Evolutionary conservation across 495 filamentous ascomycete species (phyloP).

Genomic region (Staphylotrichum tortipilum): DNA sequence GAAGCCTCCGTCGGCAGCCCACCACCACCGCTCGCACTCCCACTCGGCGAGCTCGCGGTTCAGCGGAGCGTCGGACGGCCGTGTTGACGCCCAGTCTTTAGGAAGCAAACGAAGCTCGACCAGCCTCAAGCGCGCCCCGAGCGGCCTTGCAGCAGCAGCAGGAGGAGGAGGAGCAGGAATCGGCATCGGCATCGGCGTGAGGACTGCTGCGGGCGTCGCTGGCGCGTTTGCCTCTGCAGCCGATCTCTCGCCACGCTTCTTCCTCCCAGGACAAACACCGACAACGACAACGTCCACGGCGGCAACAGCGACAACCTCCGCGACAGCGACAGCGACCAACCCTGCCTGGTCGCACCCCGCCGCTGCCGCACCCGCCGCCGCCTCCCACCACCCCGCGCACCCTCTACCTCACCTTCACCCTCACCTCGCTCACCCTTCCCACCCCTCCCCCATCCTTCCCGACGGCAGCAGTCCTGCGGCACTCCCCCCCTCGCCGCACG

Average conservation of each 20-base stretch:
- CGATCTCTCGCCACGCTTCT: constrained; percentile 35
- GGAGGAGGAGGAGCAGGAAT: too few species aligned
- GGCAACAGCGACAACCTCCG: too few species aligned
- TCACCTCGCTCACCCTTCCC: too few species aligned
- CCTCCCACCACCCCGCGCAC: too few species aligned
- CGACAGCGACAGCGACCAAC: too few species aligned
- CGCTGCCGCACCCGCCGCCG: too few species aligned
- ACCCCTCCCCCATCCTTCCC: constrained; percentile 30
- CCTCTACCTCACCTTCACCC: too few species aligned
- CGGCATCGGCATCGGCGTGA: too few species aligned
- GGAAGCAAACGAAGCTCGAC: constrained; percentile 48
- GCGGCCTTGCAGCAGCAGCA: too few species aligned
- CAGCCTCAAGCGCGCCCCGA: constrained; percentile 60
- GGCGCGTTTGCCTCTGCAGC: constrained; percentile 34
- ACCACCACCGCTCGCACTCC: constrained; percentile 18
- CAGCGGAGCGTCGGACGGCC: constrained; percentile 34
- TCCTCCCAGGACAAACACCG: too few species aligned
- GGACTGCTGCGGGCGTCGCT: not conserved
- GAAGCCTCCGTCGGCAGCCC: constrained; percentile 40
- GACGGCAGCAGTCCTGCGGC: constrained; percentile 27
- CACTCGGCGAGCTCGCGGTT: constrained; percentile 32
- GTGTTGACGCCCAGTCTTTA: constrained; percentile 45
- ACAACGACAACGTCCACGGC: too few species aligned
- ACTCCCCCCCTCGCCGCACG: constrained; percentile 9
- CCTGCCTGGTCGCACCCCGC: constrained; percentile 17